Conservation (phyloP, 805 yeast genomes). For the Metahyphopichia silvanorum region DNA sequence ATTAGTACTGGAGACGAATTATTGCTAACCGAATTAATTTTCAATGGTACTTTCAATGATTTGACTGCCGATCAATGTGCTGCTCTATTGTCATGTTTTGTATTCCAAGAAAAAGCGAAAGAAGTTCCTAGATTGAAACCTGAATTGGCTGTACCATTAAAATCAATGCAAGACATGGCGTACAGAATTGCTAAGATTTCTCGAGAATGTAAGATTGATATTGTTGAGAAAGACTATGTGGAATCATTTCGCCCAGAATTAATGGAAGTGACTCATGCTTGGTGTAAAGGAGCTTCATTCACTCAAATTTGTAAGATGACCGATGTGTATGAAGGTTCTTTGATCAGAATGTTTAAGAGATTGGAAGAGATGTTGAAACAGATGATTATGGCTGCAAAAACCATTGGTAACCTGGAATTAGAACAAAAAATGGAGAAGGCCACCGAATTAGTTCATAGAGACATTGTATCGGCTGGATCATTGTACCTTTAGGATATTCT, state of each 20-base stretch:
- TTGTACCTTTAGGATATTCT: constrained; percentile 68
- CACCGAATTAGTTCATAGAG: constrained; percentile 85
- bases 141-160: constrained; percentile 88
- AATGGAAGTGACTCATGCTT: constrained; percentile 94
- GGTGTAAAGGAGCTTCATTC: constrained; percentile 96
- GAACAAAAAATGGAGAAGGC: constrained; percentile 88
- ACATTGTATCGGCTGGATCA: constrained; percentile 94
- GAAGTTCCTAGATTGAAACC: constrained; percentile 83
- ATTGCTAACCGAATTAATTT: constrained; percentile 83
- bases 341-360: constrained; percentile 92
- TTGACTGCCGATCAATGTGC: constrained; percentile 89
- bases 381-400: constrained; percentile 85
- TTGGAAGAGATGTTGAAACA: constrained; percentile 91
- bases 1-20: constrained; percentile 89
- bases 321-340: constrained; percentile 95
- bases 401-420: constrained; percentile 86
- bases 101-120: constrained; percentile 93
- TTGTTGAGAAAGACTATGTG: constrained; percentile 88
- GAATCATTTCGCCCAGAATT: constrained; percentile 88
- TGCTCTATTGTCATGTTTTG: constrained; percentile 88
- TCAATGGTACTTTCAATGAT: constrained; percentile 93
- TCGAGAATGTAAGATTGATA: constrained; percentile 84
- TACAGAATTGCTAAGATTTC: constrained; percentile 83
- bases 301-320: constrained; percentile 98
- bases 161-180: constrained; percentile 89